phyloP scores from a whole-genome alignment of 2,329 filamentous ascomycete genomes.

The Aureobasidium sp. region DNA sequence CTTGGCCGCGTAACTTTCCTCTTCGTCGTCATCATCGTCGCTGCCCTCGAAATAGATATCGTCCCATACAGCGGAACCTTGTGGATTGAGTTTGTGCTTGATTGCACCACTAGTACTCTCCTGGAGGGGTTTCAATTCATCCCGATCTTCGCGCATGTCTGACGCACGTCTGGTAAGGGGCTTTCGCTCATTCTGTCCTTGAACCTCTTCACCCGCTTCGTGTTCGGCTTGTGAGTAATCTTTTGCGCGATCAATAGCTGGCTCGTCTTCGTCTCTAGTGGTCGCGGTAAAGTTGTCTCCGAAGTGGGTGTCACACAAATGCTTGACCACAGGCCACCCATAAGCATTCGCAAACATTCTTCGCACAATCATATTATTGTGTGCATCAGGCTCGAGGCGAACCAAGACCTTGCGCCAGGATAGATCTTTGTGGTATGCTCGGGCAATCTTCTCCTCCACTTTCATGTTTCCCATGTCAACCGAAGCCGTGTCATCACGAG shows the following conservation, averaged over 20 bases:
- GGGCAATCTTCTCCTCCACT: conserved; percentile 95
- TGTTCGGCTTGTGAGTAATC: conserved; percentile 31
- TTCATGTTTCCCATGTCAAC: conserved; percentile 66
- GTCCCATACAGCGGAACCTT: conserved; percentile 42
- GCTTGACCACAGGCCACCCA: conserved; percentile 94
- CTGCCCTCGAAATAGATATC: conserved; percentile 42
- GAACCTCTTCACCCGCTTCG: conserved; percentile 59
- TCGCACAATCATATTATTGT: conserved; percentile 96
- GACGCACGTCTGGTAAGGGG: conserved; percentile 39
- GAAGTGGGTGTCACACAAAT: conserved; percentile 92
- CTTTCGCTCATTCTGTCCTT: conserved; percentile 33
- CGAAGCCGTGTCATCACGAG: conserved; percentile 20
- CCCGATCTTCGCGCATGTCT: conserved; percentile 42
- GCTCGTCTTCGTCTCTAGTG: conserved; percentile 61
- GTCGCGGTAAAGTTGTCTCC: conserved; percentile 62
- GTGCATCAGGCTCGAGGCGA: conserved; percentile 88
- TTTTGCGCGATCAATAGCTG: conserved; percentile 62
- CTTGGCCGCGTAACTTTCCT: conserved; percentile 30
- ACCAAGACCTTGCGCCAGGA: conserved; percentile 97
- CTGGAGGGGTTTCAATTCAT: conserved; percentile 33
- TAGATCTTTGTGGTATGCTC: conserved; percentile 85
- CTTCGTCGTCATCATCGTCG: conserved; percentile 42
- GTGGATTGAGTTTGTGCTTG: conserved; percentile 24
- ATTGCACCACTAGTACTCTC: conserved; percentile 23
- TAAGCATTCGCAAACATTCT: conserved; percentile 96